Evolutionary conservation across 148 eudicot species (phyloP), one percentile per base, ranked within the genome.

Genomic region (Nepenthes gracilis): DNA sequence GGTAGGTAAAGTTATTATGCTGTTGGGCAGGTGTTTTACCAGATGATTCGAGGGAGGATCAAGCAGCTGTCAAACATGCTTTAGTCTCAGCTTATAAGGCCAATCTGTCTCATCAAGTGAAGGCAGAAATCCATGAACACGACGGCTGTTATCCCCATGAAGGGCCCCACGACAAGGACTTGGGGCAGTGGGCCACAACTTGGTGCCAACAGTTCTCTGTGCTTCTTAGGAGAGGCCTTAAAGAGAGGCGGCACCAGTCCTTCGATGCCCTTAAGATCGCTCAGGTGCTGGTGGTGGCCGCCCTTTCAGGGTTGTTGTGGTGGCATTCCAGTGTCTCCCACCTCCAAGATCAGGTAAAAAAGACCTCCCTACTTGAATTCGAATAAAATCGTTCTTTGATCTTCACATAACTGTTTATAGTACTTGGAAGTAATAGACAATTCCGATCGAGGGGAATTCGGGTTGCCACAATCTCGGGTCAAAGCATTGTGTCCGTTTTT

Each of bases 171-270:
- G 66, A 54, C 5, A 68, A 51, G 55, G 57, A 78, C 7, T 47
- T 56, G 6, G 57, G 49, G 1, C 60, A 66, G 37, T 84, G 87
- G 90, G 65, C 66, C 32, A 55, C 36, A 33, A 55, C 58, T 32
- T 55, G 98, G 98, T 77, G 77, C 72, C 83, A 88, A 55, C 85
- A 87, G 34, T 84, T 84, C 59, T 47, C 68, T 1, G 75, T 87
- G 43, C 59, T 87, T 58, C 67, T 82, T 2, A 68, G 69, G 35
- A 74, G 95, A 79, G 95, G 91, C 2, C 50, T 86, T 35, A 86
- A 86, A 59, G 97, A 84, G 63, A 60, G 90, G 58, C 80, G 57
- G 53, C 95, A 86, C 35, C 69, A 90, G 15, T 64, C 84, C 2
- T 90, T 90, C 50, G 71, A 76, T 45, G 12, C 40, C 8, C 62